phyloP scores from a whole-genome alignment of 2,329 filamentous ascomycete species.

The Pyrenophora graminea region DNA sequence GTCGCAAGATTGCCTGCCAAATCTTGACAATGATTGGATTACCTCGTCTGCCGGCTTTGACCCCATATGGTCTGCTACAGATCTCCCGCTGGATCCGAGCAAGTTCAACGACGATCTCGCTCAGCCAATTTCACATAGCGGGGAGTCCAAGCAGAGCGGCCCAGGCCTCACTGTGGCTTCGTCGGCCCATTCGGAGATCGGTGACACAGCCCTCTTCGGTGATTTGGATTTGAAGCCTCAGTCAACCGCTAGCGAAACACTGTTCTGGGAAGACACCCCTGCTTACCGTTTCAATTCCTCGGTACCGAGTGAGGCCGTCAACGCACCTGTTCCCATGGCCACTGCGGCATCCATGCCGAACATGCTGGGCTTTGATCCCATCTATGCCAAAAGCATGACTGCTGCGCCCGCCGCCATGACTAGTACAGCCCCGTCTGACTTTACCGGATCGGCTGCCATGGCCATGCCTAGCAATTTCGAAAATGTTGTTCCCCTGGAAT shows the following conservation, averaged over 20 bases:
- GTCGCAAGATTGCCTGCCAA: conserved; percentile 45
- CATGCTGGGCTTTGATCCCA: conserved; percentile 34
- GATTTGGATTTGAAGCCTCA: conserved; percentile 43
- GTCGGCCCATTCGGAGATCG: conserved; percentile 48
- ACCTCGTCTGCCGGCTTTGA: conserved; percentile 44
- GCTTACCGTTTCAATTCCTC: conserved; percentile 39
- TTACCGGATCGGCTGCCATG: conserved; percentile 36
- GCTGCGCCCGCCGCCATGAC: conserved; percentile 30
- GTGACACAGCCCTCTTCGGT: conserved; percentile 40
- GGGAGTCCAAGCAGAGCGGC: conserved; percentile 47
- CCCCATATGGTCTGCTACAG: conserved; percentile 46
- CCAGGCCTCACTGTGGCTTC: conserved; percentile 48
- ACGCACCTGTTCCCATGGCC: conserved; percentile 32
- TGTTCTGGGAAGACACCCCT: conserved; percentile 47
- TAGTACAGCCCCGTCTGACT: conserved; percentile 28
- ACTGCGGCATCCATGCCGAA: conserved; percentile 25
- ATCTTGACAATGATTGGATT: conserved; percentile 41
- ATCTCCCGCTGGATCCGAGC: conserved; percentile 47
- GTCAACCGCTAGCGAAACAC: conserved; percentile 38
- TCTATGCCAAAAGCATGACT: conserved; percentile 35
- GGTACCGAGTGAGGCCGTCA: conserved; percentile 26
- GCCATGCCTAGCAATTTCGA: conserved; percentile 39
- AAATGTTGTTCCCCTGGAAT: conserved; percentile 34
- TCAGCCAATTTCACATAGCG: conserved; percentile 48
- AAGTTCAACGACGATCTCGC: conserved; percentile 42